Conservation (phyloP, 352 stramenopile species). For the Albugo laibachii region DNA sequence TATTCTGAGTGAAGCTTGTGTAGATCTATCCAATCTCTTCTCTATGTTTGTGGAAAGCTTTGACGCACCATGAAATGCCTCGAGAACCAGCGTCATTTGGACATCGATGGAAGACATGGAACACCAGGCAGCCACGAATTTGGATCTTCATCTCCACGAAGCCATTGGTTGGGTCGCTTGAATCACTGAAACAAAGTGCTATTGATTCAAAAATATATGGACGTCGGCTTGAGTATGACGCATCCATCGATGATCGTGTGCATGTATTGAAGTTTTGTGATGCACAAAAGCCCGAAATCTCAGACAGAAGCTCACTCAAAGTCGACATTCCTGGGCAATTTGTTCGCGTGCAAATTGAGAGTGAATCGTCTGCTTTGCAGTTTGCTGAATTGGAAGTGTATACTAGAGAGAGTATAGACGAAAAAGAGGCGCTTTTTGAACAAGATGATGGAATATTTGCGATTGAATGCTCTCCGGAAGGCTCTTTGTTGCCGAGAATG, state of each 20-base stretch:
- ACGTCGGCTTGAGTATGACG: neutral
- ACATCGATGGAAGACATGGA: too few relatives aligned
- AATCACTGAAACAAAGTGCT: neutral
- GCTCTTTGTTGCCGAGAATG: constrained; percentile 23
- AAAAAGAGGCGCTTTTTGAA: neutral
- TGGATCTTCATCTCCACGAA: constrained; percentile 41
- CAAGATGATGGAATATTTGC: constrained; percentile 43
- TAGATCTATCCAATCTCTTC: constrained; percentile 11
- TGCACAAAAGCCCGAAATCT: neutral
- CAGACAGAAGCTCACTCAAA: too few relatives aligned
- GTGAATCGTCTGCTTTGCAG: constrained; percentile 16
- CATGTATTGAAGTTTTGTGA: neutral
- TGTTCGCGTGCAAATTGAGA: constrained; percentile 36
- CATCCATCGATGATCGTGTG: neutral
- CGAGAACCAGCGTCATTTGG: constrained; percentile 9
- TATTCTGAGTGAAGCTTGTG: neutral
- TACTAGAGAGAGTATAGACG: neutral
- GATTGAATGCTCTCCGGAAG: constrained; percentile 13
- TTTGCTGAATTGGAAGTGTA: constrained; percentile 56
- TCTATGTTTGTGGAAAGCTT: constrained; percentile 43
- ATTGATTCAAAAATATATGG: neutral
- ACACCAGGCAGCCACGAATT: constrained; percentile 10
- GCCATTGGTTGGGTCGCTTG: constrained; percentile 8
- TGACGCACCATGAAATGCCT: constrained; percentile 48
- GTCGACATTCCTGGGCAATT: constrained; percentile 10